Percentiles rank a stretch among this genome's conserved stretches.
These are phyloP conservation scores for Moniliophthora roreri DNA, from an alignment of 1,284 basidiomycete species.

Conservation along the genomic window DNA sequence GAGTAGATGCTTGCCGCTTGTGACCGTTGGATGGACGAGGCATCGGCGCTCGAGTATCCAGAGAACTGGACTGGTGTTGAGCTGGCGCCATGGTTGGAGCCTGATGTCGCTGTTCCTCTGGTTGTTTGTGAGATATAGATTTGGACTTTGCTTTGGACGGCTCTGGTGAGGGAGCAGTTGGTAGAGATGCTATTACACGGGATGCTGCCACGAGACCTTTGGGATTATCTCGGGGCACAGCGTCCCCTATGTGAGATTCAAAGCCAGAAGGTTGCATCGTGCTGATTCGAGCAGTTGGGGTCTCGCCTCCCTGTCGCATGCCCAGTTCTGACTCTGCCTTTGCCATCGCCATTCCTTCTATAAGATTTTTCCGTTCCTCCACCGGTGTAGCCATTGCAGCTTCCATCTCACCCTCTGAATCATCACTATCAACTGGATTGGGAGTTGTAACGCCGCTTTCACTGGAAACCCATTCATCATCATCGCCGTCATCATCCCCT, in stretches of 20 bases:
- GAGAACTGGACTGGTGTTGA: slow-evolving; percentile 13
- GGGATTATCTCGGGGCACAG: slow-evolving; percentile 7
- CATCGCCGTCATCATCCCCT: slow-evolving; percentile 55
- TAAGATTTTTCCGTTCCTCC: neutral
- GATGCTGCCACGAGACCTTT: neutral
- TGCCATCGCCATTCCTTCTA: neutral
- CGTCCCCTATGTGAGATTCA: slow-evolving; percentile 15
- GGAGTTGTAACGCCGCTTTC: slow-evolving; percentile 74
- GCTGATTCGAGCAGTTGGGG: slow-evolving; percentile 31
- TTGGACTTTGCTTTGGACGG: neutral
- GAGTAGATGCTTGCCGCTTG: slow-evolving; percentile 37
- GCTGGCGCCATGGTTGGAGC: slow-evolving; percentile 3
- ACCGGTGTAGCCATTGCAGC: slow-evolving; percentile 22
- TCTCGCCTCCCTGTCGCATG: slow-evolving; percentile 11
- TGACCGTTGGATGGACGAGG: slow-evolving; percentile 16
- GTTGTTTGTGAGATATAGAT: no score
- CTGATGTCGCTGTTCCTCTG: slow-evolving; percentile 1
- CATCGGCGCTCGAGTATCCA: slow-evolving; percentile 15
- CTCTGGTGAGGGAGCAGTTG: neutral
- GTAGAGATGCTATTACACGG: neutral
- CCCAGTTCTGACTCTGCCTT: slow-evolving; percentile 5
- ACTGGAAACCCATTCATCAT: slow-evolving; percentile 73
- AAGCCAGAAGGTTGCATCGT: slow-evolving; percentile 38
- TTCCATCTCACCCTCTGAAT: slow-evolving; percentile 38
- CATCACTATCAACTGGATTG: slow-evolving; percentile 43